Evolutionary conservation across 164 flowering plant genomes (phyloP).

Genomic region (Nelumbo lutea): DNA sequence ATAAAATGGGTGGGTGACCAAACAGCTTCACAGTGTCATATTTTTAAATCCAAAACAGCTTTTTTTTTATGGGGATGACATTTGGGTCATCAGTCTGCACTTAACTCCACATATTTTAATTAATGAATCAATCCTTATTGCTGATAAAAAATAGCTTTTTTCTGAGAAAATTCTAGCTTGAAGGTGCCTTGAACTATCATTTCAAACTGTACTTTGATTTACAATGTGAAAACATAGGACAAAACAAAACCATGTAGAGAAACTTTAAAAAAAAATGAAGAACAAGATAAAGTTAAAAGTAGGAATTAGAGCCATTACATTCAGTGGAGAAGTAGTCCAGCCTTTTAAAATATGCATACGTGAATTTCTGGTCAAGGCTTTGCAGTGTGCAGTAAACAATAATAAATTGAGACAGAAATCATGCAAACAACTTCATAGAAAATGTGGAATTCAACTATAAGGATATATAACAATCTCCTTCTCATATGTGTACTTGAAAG

Average conservation of each 20-base stretch:
- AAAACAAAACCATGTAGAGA: not conserved
- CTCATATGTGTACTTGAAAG: conserved; percentile 95
- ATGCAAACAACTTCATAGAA: conserved; percentile 6
- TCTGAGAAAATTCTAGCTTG: too few relatives aligned
- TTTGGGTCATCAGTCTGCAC: too few relatives aligned
- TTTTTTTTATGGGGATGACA: too few relatives aligned
- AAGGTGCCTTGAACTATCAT: too few relatives aligned
- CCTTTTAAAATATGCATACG: conserved; percentile 98
- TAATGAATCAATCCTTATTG: too few relatives aligned
- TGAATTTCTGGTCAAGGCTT: conserved; percentile 57
- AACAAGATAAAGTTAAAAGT: not conserved
- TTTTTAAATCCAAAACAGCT: too few relatives aligned
- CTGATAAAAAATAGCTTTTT: too few relatives aligned
- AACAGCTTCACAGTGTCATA: too few relatives aligned
- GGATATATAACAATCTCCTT: conserved; percentile 99
- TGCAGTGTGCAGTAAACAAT: conserved; percentile 8
- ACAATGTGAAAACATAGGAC: not conserved
- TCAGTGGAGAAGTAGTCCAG: conserved; percentile 99
- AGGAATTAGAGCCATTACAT: conserved; percentile 45
- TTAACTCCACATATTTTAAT: too few relatives aligned
- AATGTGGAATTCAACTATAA: conserved; percentile 18
- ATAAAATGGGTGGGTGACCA: not conserved
- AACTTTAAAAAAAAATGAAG: not conserved
- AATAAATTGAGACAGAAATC: conserved; percentile 5
- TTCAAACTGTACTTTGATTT: too few relatives aligned